Percentiles rank a stretch among this genome's conserved stretches.
These are phyloP conservation scores for Phytophthora litchii DNA, from an alignment of 352 stramenopile species.

Conservation along the genomic window DNA sequence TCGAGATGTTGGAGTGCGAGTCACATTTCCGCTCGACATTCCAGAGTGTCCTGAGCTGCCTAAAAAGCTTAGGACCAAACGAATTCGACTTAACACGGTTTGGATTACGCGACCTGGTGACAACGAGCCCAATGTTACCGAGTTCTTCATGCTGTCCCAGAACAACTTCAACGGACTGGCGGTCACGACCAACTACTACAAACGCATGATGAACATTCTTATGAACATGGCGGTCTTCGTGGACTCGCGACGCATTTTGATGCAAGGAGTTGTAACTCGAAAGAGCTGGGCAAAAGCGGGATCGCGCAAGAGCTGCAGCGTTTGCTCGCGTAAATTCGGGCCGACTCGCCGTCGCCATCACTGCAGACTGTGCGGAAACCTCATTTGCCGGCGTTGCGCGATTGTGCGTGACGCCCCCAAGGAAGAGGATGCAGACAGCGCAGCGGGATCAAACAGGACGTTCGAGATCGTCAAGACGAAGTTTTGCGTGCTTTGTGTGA, in stretches of 20 bases:
- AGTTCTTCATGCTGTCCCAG: constrained; percentile 68
- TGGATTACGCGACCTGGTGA: constrained; percentile 50
- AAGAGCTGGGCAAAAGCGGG: constrained; percentile 56
- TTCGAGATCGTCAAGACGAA: constrained; percentile 73
- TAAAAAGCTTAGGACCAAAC: constrained; percentile 61
- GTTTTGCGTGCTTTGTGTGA: constrained; percentile 71
- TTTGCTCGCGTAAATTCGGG: constrained; percentile 69
- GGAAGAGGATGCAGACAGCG: constrained; percentile 15
- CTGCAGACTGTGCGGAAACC: constrained; percentile 79
- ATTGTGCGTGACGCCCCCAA: constrained; percentile 61
- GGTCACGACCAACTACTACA: constrained; percentile 49
- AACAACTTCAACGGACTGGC: constrained; percentile 59
- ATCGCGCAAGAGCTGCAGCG: constrained; percentile 57
- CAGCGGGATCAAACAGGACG: constrained; percentile 33
- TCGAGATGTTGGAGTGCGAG: constrained; percentile 69
- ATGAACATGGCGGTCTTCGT: constrained; percentile 66
- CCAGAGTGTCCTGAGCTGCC: constrained; percentile 62
- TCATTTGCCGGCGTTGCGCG: constrained; percentile 76
- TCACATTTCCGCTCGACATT: constrained; percentile 69
- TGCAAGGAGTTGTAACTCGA: constrained; percentile 50
- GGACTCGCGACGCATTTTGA: constrained; percentile 66
- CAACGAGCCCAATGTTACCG: constrained; percentile 41
- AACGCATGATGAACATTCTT: constrained; percentile 62
- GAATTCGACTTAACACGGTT: constrained; percentile 55
- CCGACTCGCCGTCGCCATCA: constrained; percentile 73